Percentiles rank a stretch among this genome's conserved stretches.
Conservation (phyloP, 2,329 filamentous ascomycete genomes). For the Fusarium torreyae region DNA sequence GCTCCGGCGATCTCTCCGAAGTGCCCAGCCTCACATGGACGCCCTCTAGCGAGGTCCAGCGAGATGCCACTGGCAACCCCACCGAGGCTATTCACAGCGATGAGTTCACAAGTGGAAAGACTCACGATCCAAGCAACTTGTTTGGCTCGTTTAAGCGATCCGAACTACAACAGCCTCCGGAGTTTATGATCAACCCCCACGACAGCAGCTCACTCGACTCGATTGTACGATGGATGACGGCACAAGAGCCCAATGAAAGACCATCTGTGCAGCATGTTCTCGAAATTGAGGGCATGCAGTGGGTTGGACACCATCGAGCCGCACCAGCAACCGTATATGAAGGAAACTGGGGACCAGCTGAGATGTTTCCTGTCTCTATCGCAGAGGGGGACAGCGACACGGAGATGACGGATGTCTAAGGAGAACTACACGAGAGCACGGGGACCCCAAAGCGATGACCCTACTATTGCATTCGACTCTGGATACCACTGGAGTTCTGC, state of each 20-base stretch:
- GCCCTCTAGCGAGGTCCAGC: constrained; percentile 76
- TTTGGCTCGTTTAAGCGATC: constrained; percentile 65
- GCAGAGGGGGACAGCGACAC: constrained; percentile 62
- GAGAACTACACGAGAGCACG: not conserved
- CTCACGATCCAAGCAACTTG: constrained; percentile 54
- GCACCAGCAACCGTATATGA: constrained; percentile 96
- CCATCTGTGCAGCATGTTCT: constrained; percentile 83
- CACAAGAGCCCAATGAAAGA: constrained; percentile 78
- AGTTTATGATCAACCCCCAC: constrained; percentile 87
- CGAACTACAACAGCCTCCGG: constrained; percentile 75
- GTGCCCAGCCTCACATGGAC: constrained; percentile 90
- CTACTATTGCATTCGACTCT: constrained; percentile 52
- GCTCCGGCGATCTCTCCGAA: constrained; percentile 90
- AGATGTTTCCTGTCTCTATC: constrained; percentile 60
- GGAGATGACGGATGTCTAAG: constrained; percentile 73
- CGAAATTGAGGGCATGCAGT: constrained; percentile 79
- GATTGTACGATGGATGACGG: constrained; percentile 90
- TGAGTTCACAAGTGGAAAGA: constrained; percentile 53
- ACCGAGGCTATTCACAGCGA: constrained; percentile 58
- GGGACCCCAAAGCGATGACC: not conserved
- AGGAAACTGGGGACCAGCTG: constrained; percentile 92
- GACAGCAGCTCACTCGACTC: constrained; percentile 84
- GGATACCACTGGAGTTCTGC: constrained; percentile 51
- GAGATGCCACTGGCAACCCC: constrained; percentile 76
- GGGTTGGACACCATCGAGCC: constrained; percentile 82